phyloP scores from a whole-genome alignment of 1,139 yeast genomes.

The Saccharomycopsis hybrid region DNA sequence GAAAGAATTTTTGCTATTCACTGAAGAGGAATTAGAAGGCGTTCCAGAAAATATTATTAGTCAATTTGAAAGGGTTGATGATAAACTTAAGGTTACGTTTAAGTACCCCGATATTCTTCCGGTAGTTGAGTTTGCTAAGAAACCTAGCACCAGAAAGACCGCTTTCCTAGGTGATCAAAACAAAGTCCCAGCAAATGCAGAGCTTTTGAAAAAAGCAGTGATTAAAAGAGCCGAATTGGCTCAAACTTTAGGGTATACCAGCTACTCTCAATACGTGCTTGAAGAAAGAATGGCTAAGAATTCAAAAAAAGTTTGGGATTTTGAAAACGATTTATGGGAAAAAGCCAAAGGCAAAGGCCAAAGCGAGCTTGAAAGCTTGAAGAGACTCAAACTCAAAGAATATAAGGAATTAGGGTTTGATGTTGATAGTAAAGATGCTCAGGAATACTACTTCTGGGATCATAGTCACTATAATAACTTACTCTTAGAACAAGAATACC shows the following conservation, averaged over 20 bases:
- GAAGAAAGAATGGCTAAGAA: conserved; percentile 78
- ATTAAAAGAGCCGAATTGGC: conserved; percentile 58
- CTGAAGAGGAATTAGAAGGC: conserved; percentile 63
- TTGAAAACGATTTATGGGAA: conserved; percentile 52
- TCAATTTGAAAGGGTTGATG: conserved; percentile 46
- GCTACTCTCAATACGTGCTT: conserved; percentile 61
- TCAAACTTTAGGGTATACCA: conserved; percentile 53
- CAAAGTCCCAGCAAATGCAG: conserved; percentile 51
- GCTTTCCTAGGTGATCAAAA: conserved; percentile 64
- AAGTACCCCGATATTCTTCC: conserved; percentile 79
- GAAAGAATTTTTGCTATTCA: conserved; percentile 50
- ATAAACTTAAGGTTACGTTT: conserved; percentile 60
- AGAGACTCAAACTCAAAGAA: conserved; percentile 49
- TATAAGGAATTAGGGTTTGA: conserved; percentile 38
- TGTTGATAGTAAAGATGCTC: conserved; percentile 25
- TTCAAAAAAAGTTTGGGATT: conserved; percentile 49
- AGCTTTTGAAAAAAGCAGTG: conserved; percentile 52
- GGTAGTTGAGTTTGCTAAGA: conserved; percentile 59
- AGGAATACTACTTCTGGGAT: conserved; percentile 66
- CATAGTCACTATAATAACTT: conserved; percentile 57
- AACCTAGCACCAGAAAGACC: conserved; percentile 55
- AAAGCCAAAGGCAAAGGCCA: conserved; percentile 55
- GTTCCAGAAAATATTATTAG: conserved; percentile 59
- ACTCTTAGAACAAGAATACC: conserved; percentile 57
- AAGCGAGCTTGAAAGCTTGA: conserved; percentile 46